These are phyloP conservation scores for Lagerstroemia speciosa DNA, from an alignment of 345 rosid genomes.

Conservation along the genomic window DNA sequence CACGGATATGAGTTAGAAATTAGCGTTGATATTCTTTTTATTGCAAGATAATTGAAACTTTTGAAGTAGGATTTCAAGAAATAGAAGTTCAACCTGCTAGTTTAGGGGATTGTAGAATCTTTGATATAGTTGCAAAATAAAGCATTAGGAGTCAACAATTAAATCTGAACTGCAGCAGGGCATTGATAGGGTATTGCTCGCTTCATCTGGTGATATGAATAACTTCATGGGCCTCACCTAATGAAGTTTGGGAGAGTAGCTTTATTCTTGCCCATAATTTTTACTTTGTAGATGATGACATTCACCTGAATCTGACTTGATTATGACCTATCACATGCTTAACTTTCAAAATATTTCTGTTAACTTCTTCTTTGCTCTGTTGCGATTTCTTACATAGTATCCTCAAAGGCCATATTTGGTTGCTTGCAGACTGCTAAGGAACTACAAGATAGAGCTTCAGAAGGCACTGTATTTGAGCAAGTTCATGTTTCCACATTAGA, in stretches of 20 bases:
- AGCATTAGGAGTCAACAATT: not conserved
- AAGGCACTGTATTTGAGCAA: slow-evolving; percentile 12
- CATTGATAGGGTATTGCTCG: not conserved
- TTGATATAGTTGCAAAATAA: not conserved
- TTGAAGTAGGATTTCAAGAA: not conserved
- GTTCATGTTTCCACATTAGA: slow-evolving; percentile 5
- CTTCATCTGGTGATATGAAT: not conserved
- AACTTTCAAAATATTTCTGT: not conserved
- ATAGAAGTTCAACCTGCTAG: not conserved
- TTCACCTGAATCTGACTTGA: not conserved
- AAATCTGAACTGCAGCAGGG: not conserved
- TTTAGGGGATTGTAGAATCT: not conserved
- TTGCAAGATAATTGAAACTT: not conserved
- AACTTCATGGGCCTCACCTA: not conserved
- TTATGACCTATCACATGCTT: not conserved
- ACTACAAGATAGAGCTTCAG: slow-evolving; percentile 11
- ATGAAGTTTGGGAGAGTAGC: not conserved
- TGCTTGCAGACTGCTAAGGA: slow-evolving; percentile 18
- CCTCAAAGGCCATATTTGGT: slow-evolving; percentile 14
- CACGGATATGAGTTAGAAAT: not conserved
- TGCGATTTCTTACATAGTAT: not conserved
- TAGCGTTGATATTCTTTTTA: not conserved
- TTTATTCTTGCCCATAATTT: not conserved
- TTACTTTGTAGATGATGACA: not conserved
- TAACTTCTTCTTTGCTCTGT: not conserved